These are phyloP conservation scores for Karstenula rhodostoma DNA, from an alignment of 2,329 filamentous ascomycete species.

Conservation along the genomic window DNA sequence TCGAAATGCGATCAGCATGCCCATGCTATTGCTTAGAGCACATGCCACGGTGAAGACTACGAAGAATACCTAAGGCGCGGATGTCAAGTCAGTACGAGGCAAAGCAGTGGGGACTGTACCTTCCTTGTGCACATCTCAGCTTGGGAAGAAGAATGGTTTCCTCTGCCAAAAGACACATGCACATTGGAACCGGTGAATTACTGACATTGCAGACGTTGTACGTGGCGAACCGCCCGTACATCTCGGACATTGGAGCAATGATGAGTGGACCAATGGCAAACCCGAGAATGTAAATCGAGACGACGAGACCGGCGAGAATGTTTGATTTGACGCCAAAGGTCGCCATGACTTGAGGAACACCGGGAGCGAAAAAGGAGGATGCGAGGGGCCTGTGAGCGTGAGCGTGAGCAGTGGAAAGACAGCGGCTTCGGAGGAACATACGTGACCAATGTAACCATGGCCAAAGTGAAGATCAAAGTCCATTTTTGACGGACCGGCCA, in stretches of 20 bases:
- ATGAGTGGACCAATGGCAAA: slow-evolving; percentile 50
- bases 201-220: slow-evolving; percentile 49
- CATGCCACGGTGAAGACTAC: slow-evolving; percentile 59
- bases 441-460: slow-evolving; percentile 49
- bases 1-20: slow-evolving; percentile 50
- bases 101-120: neutral
- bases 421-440: slow-evolving; percentile 18
- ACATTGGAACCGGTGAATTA: neutral
- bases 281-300: slow-evolving; percentile 50
- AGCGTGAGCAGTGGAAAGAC: neutral
- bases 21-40: slow-evolving; percentile 42
- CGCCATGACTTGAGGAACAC: slow-evolving; percentile 60
- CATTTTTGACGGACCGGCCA: slow-evolving; percentile 50
- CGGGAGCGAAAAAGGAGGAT: slow-evolving; percentile 63
- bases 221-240: slow-evolving; percentile 44
- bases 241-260: slow-evolving; percentile 48
- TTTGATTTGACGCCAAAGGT: slow-evolving; percentile 42
- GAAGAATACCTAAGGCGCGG: slow-evolving; percentile 52
- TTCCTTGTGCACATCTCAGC: neutral
- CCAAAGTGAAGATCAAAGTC: slow-evolving; percentile 44
- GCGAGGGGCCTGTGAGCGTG: slow-evolving; percentile 38
- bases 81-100: neutral
- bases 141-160: neutral
- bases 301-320: slow-evolving; percentile 46
- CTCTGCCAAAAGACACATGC: neutral